Conservation (phyloP, 345 rosid species). For the Turritis glabra region DNA sequence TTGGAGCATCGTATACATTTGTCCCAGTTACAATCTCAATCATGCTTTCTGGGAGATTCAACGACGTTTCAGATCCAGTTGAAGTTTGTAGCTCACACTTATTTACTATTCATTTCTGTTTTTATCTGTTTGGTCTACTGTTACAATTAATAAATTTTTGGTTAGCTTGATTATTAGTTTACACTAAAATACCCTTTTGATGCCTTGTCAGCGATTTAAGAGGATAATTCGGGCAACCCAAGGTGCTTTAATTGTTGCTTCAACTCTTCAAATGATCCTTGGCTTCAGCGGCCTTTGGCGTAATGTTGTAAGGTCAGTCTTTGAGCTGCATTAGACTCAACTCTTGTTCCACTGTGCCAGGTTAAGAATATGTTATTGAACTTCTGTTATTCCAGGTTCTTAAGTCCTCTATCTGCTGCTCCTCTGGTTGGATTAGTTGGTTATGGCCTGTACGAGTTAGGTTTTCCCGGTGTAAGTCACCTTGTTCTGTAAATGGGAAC, state of each 20-base stretch:
- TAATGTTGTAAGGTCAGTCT: slow-evolving; percentile 73
- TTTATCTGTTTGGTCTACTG: not conserved
- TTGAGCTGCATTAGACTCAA: slow-evolving; percentile 8
- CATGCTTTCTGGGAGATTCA: slow-evolving; percentile 86
- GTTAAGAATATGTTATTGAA: not conserved
- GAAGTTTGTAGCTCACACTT: slow-evolving; percentile 53
- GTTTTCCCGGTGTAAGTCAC: slow-evolving; percentile 89
- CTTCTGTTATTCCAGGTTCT: slow-evolving; percentile 56
- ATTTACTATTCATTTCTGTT: not conserved
- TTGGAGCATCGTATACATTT: slow-evolving; percentile 89
- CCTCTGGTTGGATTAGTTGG: slow-evolving; percentile 91
- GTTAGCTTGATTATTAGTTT: not conserved
- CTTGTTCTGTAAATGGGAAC: slow-evolving; percentile 7
- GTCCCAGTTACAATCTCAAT: slow-evolving; percentile 92
- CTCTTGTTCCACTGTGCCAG: not conserved
- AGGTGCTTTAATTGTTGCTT: slow-evolving; percentile 93
- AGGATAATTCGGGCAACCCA: slow-evolving; percentile 91
- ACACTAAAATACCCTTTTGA: slow-evolving; percentile 7
- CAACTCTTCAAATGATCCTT: slow-evolving; percentile 91
- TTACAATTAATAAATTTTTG: not conserved
- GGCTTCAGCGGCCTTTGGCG: slow-evolving; percentile 99
- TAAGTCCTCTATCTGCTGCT: slow-evolving; percentile 91
- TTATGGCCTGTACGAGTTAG: slow-evolving; percentile 91
- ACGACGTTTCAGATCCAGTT: slow-evolving; percentile 54
- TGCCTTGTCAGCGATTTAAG: slow-evolving; percentile 62